Evolutionary conservation across 805 yeast species (phyloP).

Genomic region (Nakazawaea ernobii): DNA sequence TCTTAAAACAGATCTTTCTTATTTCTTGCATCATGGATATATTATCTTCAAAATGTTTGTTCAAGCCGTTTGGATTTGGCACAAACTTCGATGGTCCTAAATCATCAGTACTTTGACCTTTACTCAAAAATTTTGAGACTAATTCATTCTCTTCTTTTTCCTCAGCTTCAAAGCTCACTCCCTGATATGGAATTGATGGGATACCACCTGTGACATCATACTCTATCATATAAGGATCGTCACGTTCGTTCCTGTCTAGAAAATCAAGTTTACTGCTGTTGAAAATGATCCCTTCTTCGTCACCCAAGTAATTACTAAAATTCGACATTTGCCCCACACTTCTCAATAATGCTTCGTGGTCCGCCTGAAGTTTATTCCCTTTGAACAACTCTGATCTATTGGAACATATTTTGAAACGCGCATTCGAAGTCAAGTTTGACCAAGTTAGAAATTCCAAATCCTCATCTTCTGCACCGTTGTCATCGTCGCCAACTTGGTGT

Average conservation of each 20-base stretch:
- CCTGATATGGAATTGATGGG: slow-evolving; percentile 57
- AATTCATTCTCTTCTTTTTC: slow-evolving; percentile 40
- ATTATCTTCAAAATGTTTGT: slow-evolving; percentile 55
- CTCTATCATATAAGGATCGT: slow-evolving; percentile 67
- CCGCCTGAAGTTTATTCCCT: slow-evolving; percentile 49
- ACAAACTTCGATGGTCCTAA: slow-evolving; percentile 34
- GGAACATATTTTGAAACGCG: slow-evolving; percentile 69
- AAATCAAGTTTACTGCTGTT: slow-evolving; percentile 24
- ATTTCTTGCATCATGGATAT: slow-evolving; percentile 81
- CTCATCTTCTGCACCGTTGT: slow-evolving; percentile 51
- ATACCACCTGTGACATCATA: slow-evolving; percentile 80
- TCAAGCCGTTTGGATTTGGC: slow-evolving; percentile 49
- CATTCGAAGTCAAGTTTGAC: slow-evolving; percentile 76
- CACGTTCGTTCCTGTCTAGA: slow-evolving; percentile 42
- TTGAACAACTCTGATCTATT: slow-evolving; percentile 64
- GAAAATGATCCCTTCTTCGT: slow-evolving; percentile 25
- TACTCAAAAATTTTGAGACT: slow-evolving; percentile 29
- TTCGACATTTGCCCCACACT: slow-evolving; percentile 64
- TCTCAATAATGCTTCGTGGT: slow-evolving; percentile 66
- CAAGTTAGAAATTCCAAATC: slow-evolving; percentile 79
- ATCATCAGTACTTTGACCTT: slow-evolving; percentile 27
- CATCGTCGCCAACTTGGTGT: slow-evolving; percentile 21
- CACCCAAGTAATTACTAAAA: slow-evolving; percentile 41
- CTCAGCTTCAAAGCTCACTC: slow-evolving; percentile 40
- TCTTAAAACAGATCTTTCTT: slow-evolving; percentile 81